Base-by-base conservation (phyloP, 2,329 filamentous ascomycete species). In the Fusarium tupiense region DNA sequence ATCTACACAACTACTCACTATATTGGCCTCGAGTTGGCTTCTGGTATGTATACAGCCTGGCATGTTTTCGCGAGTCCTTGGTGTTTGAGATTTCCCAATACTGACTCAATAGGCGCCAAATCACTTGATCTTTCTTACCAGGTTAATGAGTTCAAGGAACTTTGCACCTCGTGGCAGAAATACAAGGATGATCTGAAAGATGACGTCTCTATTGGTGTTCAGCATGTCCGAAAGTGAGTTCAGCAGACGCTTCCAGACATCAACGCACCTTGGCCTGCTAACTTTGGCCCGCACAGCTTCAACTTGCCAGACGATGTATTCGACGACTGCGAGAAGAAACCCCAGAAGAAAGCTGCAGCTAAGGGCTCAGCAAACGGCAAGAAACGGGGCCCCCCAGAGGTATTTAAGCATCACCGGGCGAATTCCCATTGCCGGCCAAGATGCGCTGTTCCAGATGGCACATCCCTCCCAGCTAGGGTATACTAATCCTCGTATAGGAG, bases 1-100 rank as follows among this genome's bases (percentile, higher is more conserved):
- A 85, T 98, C 35, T 97, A 94, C 81, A 98, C 96, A 0, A 95
- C 94, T 31, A 98, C 95, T 3, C 96, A 95, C 82, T 99, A 98
- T 81, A 94, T 99, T 79, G 96, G 96, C 41, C 87, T 98, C 54
- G 93, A 96, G 77, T 84, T 98, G 63, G 88, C 88, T 43, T 89
- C 92, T 86, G 92, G 94, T 94, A 88, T 81, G 89, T 85, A 54
- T 44, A 33, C 47, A 31, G 33, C 38, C 40, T n/a, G 43, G 12
- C 19, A 26, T 29, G 7, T 49, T 53, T n/a, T 11, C 8, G 41
- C 10, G 22, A 26, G 19, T 50, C 16, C 35, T 13, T 16, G 10
- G n/a, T 44, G 3, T 40, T 31, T 56, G 35, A 41, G 61, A 35
- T 38, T 50, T 52, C n/a, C 49, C 44, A 56, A 61, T 74, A 64